Conservation (phyloP, 805 yeast species). For the Schizosaccharomyces octosporus region DNA sequence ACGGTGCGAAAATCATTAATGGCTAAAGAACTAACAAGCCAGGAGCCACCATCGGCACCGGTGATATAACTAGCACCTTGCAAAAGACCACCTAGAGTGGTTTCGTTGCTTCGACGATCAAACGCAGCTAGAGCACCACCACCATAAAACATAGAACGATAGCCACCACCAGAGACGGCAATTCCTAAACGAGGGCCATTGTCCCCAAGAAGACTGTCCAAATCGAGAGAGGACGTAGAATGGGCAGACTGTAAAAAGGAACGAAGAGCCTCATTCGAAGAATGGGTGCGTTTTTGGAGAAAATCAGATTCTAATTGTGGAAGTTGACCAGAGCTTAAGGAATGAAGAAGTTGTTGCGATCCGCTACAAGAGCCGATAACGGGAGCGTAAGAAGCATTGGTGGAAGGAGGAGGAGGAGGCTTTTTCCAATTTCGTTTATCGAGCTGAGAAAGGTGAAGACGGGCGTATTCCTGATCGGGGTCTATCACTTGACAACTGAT, state of each 20-base stretch:
- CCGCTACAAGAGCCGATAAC: background rate
- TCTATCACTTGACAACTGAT: no score
- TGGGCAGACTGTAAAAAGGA: background rate
- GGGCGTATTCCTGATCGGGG: background rate
- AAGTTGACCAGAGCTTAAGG: background rate
- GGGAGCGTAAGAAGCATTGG: background rate
- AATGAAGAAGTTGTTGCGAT: background rate
- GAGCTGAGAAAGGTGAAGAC: background rate
- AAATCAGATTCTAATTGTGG: background rate
- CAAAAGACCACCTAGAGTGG: conserved; percentile 26
- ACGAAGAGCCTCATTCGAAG: background rate
- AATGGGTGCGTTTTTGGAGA: background rate
- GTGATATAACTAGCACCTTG: conserved; percentile 33
- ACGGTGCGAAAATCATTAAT: conserved; percentile 18
- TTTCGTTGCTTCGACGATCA: conserved; percentile 17
- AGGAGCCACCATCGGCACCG: conserved; percentile 51
- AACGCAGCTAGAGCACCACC: conserved; percentile 31
- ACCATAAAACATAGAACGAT: conserved; percentile 33
- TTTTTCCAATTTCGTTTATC: background rate
- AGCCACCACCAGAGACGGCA: conserved; percentile 76
- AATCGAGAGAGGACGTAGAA: background rate
- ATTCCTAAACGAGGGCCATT: conserved; percentile 11
- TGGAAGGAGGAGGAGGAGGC: background rate
- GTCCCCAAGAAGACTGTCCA: background rate
- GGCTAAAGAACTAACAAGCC: conserved; percentile 32